Evolutionary conservation across 805 yeast species (phyloP).

Genomic region (Hermanozyma aechmeae): DNA sequence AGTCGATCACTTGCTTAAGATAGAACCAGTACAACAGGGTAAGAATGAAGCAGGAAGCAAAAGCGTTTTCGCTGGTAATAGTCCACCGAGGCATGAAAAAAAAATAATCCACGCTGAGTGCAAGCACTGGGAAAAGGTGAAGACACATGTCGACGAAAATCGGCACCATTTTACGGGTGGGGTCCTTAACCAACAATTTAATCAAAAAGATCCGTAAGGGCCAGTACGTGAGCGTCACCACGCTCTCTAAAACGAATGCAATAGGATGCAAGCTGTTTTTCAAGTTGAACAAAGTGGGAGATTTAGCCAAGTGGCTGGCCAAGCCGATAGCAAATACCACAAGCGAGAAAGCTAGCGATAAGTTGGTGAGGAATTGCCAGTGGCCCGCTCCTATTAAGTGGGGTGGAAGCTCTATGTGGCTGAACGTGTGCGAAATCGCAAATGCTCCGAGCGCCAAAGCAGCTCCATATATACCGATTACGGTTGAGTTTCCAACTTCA

Average conservation of each 20-base stretch:
- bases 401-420: slow-evolving; percentile 33
- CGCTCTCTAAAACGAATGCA: slow-evolving; percentile 47
- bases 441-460: slow-evolving; percentile 21
- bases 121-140: slow-evolving; percentile 50
- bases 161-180: slow-evolving; percentile 30
- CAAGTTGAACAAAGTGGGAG: slow-evolving; percentile 14
- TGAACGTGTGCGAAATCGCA: slow-evolving; percentile 15
- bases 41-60: slow-evolving; percentile 26
- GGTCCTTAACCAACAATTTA: slow-evolving; percentile 35
- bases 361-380: slow-evolving; percentile 62
- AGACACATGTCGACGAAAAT: slow-evolving; percentile 44
- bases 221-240: slow-evolving; percentile 65
- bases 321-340: slow-evolving; percentile 31
- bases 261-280: slow-evolving; percentile 42
- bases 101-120: slow-evolving; percentile 47
- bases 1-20: slow-evolving; percentile 39
- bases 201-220: slow-evolving; percentile 46
- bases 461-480: no score
- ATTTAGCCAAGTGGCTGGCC: slow-evolving; percentile 21
- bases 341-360: slow-evolving; percentile 43
- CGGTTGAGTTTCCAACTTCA: no score
- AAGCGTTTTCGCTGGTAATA: slow-evolving; percentile 23
- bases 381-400: slow-evolving; percentile 51
- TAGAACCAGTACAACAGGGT: slow-evolving; percentile 45
- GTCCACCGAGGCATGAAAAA: slow-evolving; percentile 40